Evolutionary conservation across 768 basidiomycete genomes (phyloP), one percentile per base, ranked within the genome.

Genomic region (Vararia minispora): DNA sequence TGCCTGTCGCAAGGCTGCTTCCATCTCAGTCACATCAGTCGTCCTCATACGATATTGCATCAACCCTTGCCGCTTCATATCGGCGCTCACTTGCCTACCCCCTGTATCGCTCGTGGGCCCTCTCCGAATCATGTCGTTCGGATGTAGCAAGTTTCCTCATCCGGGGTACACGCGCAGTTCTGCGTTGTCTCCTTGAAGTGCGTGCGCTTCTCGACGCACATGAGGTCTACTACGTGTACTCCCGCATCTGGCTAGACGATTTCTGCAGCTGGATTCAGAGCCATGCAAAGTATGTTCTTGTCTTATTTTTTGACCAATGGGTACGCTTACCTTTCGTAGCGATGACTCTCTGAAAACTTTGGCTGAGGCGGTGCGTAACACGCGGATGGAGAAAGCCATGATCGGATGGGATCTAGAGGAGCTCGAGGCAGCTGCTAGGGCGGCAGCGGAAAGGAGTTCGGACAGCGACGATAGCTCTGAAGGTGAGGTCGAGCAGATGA

Each of bases 171-270:
- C 70, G 80, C 28, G 62, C 59, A 24, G 63, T 83, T 17, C 55
- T 74, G 38, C 72, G 82, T 48, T 78, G 70, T 50, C 64, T 90
- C 25, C 60, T 91, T 30, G 77, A 76, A 54, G 66, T 79, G 63
- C 87, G 81, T 58, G 55, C 65, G 28, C 75, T 86, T 33, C 58
- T 91, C 45, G 85, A 87, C 50, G 78, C 74, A 49, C 84, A 87
- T 46, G 85, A 86, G 45, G 78, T 83, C 8, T 91, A 90, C 58
- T 88, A 87, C 55, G 66, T 87, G n/a, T 90, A 87, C 56, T 79
- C 73, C 57, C 86, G 85, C 55, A 71, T 88, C 24, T 91, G 87
- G 87, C 48, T 88, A 30, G 79, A 87, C 45, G 87, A 89, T 52
- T 79, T 84, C 48, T 83, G 80, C 48, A 71, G 77, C n/a, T 89